Percentiles rank a stretch among this genome's conserved stretches.
Conservation (phyloP, 2,329 filamentous ascomycete species). For the Cryphonectria parasitica region DNA sequence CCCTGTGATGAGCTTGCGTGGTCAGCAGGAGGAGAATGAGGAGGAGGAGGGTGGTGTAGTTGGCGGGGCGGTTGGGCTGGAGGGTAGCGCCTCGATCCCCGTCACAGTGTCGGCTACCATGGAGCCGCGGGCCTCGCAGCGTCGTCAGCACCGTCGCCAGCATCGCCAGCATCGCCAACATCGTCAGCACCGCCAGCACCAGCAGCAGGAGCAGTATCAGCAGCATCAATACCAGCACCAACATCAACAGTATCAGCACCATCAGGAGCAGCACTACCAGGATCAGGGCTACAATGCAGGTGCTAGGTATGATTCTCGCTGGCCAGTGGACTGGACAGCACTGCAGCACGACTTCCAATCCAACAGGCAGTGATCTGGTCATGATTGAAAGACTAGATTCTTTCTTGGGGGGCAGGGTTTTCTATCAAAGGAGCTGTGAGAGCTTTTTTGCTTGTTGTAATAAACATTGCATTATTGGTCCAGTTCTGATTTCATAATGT, state of each 20-base stretch:
- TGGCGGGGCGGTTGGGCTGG: background rate
- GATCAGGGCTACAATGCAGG: background rate
- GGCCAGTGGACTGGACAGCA: background rate
- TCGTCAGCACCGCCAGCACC: no score
- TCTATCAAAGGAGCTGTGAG: no score
- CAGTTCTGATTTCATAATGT: no score
- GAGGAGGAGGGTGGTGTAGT: no score
- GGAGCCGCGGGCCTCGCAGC: background rate
- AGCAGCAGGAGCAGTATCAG: no score
- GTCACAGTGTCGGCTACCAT: background rate
- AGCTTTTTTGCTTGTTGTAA: no score
- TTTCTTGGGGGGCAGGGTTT: background rate
- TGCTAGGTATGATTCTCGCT: background rate
- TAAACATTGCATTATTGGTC: no score
- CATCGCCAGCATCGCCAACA: background rate
- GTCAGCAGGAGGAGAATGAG: background rate
- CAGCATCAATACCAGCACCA: no score
- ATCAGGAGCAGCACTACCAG: no score
- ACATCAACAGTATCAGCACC: no score
- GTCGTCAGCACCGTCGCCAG: background rate
- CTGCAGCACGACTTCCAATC: background rate
- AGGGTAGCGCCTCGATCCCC: background rate
- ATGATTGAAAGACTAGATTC: background rate
- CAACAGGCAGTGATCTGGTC: background rate
- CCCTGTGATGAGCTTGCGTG: background rate